Evolutionary conservation across 768 basidiomycete species (phyloP), one percentile per base, ranked within the genome.

Genomic region (Tubosaeta sp.): DNA sequence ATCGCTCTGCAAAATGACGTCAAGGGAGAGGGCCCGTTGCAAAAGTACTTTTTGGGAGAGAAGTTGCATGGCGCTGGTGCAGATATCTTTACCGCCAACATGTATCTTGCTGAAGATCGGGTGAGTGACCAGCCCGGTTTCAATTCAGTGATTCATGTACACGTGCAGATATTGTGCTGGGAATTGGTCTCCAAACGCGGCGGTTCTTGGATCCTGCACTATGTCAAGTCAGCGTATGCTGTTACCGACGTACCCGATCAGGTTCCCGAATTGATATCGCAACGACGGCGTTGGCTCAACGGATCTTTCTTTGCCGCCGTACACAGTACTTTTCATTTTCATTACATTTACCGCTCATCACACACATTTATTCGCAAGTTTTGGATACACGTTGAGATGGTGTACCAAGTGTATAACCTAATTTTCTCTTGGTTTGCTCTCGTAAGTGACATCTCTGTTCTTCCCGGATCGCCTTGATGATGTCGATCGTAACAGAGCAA

Each of bases 291-390:
- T 35, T 98, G 95, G 95, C 78, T 99, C 24, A 97, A 97, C 67
- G 93, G 95, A 13, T 94, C 92, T 4, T 98, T 99, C 83, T 99
- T 99, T 69, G 96, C 94, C 10, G 91, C 89, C 0, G 83, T 98
- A 14, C 94, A 98, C 71, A 85, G 87, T 51, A 88, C 84, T 4
- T 77, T 94, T 57, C 91, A 98, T 66, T 98, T 99, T 70, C 85
- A 90, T 57, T 97, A 97, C 65, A 81, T 99, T 35, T 98, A 98
- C 67, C 83, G 95, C 22, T 91, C 88, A 9, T 86, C 89, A 18
- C 94, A 95, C 66, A 70, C 79, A 0, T 80, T 93, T 64, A 27
- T 85, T 34, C 78, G 92, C 62, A 98, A 97, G 71, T 82, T 89
- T 65, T 95, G 90, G 89, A 87, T 98, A 34, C 95, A 97, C 56